phyloP scores from a whole-genome alignment of 495 filamentous ascomycete species.

The Hypomontagnella submonticulosa region DNA sequence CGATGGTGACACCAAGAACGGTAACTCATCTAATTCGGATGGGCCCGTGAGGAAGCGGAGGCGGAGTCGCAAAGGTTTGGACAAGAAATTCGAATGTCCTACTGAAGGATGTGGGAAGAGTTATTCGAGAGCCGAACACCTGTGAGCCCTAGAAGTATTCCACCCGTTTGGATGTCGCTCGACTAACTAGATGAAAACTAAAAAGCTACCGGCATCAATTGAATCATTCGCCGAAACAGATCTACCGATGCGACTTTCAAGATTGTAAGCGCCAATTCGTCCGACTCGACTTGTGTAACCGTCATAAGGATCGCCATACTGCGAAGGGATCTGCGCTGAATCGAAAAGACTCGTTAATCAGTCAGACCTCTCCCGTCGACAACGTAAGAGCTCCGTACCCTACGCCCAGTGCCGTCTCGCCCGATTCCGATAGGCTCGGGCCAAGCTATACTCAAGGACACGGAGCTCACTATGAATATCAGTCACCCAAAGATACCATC shows the following conservation, averaged over 20 bases:
- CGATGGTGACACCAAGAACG: conserved; percentile 53
- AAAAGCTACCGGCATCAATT: conserved; percentile 85
- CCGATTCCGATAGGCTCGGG: conserved; percentile 61
- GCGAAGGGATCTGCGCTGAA: conserved; percentile 93
- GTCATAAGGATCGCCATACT: conserved; percentile 95
- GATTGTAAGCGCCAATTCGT: conserved; percentile 93
- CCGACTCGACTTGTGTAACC: conserved; percentile 90
- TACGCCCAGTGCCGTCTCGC: conserved; percentile 59
- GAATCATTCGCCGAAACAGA: conserved; percentile 96
- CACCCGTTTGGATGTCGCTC: not conserved
- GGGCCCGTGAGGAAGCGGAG: conserved; percentile 75
- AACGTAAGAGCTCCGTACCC: conserved; percentile 58
- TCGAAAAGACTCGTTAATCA: conserved; percentile 81
- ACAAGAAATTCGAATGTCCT: conserved; percentile 95
- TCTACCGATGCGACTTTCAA: conserved; percentile 93
- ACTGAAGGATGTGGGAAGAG: conserved; percentile 92
- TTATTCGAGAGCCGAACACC: conserved; percentile 95
- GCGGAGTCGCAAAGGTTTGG: conserved; percentile 84
- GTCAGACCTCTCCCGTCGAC: conserved; percentile 64
- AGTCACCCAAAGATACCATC: conserved; percentile 61
- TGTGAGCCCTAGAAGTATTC: conserved; percentile 61
- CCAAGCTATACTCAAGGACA: conserved; percentile 57
- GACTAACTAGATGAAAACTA: conserved; percentile 38
- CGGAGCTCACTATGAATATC: conserved; percentile 61
- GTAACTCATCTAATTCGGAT: conserved; percentile 65